Conservation (phyloP, 2,329 filamentous ascomycete species). For the Arthroderma uncinatum region DNA sequence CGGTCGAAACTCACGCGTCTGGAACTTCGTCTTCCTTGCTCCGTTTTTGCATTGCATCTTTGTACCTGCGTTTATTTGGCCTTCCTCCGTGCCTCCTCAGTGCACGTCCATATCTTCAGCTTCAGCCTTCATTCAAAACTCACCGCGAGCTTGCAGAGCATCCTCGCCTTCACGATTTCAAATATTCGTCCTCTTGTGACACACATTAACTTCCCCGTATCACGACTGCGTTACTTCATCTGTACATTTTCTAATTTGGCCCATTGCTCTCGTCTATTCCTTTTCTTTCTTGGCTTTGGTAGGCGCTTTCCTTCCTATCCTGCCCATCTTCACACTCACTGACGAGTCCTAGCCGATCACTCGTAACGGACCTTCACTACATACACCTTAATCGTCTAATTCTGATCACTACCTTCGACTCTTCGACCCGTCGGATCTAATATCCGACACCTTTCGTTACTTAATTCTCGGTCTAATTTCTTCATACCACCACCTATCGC, state of each 20-base stretch:
- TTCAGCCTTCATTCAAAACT: not conserved
- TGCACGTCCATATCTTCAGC: not conserved
- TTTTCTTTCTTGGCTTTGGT: not conserved
- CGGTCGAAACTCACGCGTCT: not conserved
- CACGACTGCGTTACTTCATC: not conserved
- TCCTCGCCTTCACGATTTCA: not conserved
- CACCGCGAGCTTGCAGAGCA: not conserved
- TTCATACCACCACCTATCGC: not conserved
- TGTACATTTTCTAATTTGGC: constrained; percentile 3
- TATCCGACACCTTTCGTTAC: not conserved
- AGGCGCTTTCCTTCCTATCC: not conserved
- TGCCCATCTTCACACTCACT: not conserved
- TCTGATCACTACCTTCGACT: not conserved
- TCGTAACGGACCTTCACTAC: constrained; percentile 5
- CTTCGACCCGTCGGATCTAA: constrained; percentile 1
- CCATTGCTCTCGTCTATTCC: not conserved
- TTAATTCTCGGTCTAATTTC: constrained; percentile 3
- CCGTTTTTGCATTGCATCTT: not conserved
- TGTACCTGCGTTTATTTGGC: not conserved
- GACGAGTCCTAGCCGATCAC: not conserved
- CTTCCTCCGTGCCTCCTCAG: not conserved
- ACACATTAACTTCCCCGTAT: not conserved
- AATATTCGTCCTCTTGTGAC: not conserved
- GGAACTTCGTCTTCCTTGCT: not conserved
- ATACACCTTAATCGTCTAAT: constrained; percentile 5